Conservation (phyloP, 352 stramenopile genomes). For the Peronospora destructor region DNA sequence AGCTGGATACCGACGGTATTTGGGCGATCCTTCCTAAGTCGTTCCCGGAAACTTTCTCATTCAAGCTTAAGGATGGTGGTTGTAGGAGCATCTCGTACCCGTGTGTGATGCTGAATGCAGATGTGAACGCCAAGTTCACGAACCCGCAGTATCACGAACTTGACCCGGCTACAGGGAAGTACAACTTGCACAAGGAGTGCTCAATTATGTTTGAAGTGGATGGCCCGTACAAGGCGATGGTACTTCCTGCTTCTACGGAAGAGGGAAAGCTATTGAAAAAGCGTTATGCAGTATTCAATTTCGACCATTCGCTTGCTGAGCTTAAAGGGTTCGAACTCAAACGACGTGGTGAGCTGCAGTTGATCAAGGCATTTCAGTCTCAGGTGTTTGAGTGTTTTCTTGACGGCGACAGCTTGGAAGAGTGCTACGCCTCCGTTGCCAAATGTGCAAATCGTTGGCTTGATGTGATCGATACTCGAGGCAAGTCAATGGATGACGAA, state of each 20-base stretch:
- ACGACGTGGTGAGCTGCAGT: slow-evolving; percentile 94
- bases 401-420: slow-evolving; percentile 86
- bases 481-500: slow-evolving; percentile 92
- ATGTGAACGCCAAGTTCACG: slow-evolving; percentile 97
- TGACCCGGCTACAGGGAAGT: slow-evolving; percentile 63
- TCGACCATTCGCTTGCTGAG: slow-evolving; percentile 70
- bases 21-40: slow-evolving; percentile 98
- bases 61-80: slow-evolving; percentile 63
- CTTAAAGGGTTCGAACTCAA: slow-evolving; percentile 97
- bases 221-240: slow-evolving; percentile 97
- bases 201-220: slow-evolving; percentile 99
- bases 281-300: slow-evolving; percentile 88
- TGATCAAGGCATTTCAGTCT: slow-evolving; percentile 99
- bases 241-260: slow-evolving; percentile 96
- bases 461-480: slow-evolving; percentile 95
- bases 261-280: slow-evolving; percentile 99
- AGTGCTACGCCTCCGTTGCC: slow-evolving; percentile 96
- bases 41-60: slow-evolving; percentile 97
- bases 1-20: slow-evolving; percentile 99
- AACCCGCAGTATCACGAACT: slow-evolving; percentile 93
- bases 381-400: slow-evolving; percentile 98
- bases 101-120: slow-evolving; percentile 98
- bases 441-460: slow-evolving; percentile 97
- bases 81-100: slow-evolving; percentile 94
- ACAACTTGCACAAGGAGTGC: slow-evolving; percentile 92